Evolutionary conservation across 129 eudicot genomes (phyloP), one percentile per base, ranked within the genome.

Genomic region (Silybum marianum): DNA sequence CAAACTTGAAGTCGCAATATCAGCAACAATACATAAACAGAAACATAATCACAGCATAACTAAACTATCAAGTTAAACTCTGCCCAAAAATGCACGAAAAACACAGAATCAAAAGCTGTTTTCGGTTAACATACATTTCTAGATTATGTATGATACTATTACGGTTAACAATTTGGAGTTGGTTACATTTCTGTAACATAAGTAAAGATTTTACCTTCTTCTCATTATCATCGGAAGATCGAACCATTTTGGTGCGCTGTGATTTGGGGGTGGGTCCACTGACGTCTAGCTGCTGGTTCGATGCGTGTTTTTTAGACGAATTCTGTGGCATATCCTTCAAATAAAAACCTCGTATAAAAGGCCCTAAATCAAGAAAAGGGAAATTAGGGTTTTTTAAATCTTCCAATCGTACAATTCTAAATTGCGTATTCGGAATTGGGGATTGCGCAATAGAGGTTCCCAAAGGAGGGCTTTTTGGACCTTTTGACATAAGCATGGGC

Each of bases 151-250:
- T 51, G 42, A 72, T 30, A 65, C 13, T 34, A 81, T 44, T 77
- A 77, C 30, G 32, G 77, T 18, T 73, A 74, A 48, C 22, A 12
- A 22, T 48, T 65, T 19, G 60, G 34, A 81, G 66, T 10, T 73
- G 4, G 19, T 73, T 65, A 26, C 62, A 63, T 40, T 82, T 82
- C 7, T 14, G 68, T 70, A 38, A 30, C 21, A 71, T 4, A 63
- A 62, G 23, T 16, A 3, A 23, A 78, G 81, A 26, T 8, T 28
- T 25, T 77, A 89, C 92, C 93, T 91, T 93, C 68, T 91, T 89
- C 65, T 88, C 98, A 67, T 26, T 86, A 54, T 89, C 97, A 23
- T 88, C 97, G 11, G 97, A 88, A 25, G 92, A 87, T 87, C 87
- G 91, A 63, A 88, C 88, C 89, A 93, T 83, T 88, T 87, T 93